Evolutionary conservation across 306 rosid species (phyloP), one percentile per base, ranked within the genome.

Genomic region (Vigna mungo): DNA sequence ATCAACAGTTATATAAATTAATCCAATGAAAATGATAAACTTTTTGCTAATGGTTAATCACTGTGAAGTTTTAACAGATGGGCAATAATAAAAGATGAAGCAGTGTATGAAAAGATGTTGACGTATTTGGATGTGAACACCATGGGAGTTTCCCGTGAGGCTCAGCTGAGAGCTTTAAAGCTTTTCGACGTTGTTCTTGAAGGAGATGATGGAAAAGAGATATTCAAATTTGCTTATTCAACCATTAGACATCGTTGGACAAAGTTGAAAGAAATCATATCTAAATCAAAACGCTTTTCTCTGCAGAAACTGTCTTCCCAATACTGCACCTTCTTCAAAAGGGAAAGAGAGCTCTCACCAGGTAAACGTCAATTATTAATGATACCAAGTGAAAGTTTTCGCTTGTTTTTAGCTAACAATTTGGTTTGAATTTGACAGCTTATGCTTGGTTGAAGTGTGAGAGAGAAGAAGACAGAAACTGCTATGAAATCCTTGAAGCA

Each of bases 381-480:
- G 1, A 34, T 0, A 4, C 10, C 3, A 43, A 43, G 47, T 43
- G 47, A 0, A 43, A 2, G 1, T 10, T 3, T 44, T 55, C 34
- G 5, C 23, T 12, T 23, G 4, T 12, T 0, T 3, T 56, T 56
- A 2, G 0, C 1, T 20, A 23, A 12, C n/a, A 56, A 55, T 10
- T 21, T 58, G 63, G 7, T 25, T 58, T 58, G 17, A 25, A 58
- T 25, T 25, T 48, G 0, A 4, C 48, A 88, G 92, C 88, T 2
- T 86, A 72, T 12, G 92, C 88, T 15, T 88, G 92, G 92, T 3
- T 86, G 65, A 86, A 80, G 76, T 86, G 92, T 15, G 85, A 82
- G 81, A 84, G 78, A 44, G 32, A 70, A 79, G 75, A 86, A 64
- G 89, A 86, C 12, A 68, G 54, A 5, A 82, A 88, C 18, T 88